Conservation (phyloP, 2,329 filamentous ascomycete species). For the Calcarisporium arbuscula region DNA sequence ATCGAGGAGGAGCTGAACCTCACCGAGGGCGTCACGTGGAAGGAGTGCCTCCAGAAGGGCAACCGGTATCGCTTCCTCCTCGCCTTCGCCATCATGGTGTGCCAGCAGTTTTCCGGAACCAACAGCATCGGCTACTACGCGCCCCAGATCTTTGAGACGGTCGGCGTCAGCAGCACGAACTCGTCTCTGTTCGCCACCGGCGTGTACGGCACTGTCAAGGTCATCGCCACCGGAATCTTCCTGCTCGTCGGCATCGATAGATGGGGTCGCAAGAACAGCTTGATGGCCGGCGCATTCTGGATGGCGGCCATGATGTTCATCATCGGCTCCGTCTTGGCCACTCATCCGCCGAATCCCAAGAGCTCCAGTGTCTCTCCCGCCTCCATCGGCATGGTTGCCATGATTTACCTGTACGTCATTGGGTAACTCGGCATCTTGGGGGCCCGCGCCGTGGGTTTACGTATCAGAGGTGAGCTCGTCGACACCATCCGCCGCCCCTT, state of each 20-base stretch:
- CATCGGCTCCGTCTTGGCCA: conserved; percentile 32
- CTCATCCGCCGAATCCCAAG: conserved; percentile 10
- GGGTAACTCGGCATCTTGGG: conserved; percentile 12
- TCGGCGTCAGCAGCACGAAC: conserved; percentile 18
- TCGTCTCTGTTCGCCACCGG: conserved; percentile 22
- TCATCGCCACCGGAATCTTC: conserved; percentile 36
- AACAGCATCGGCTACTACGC: conserved; percentile 25
- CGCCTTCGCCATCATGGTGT: conserved; percentile 13
- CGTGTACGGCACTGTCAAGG: conserved; percentile 21
- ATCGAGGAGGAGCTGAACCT: conserved; percentile 63
- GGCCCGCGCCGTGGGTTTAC: conserved; percentile 14
- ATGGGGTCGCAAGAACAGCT: conserved; percentile 45
- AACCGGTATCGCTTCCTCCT: conserved; percentile 7
- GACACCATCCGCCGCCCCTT: too few relatives aligned
- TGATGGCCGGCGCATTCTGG: conserved; percentile 62
- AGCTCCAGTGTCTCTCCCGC: conserved; percentile 11
- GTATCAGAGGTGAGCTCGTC: too few relatives aligned
- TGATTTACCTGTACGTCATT: conserved; percentile 13
- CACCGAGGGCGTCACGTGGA: conserved; percentile 6
- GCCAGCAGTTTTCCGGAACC: conserved; percentile 20
- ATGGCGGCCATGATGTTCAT: conserved; percentile 44
- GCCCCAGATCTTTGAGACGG: conserved; percentile 21
- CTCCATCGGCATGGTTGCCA: conserved; percentile 13
- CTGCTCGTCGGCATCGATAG: conserved; percentile 19
- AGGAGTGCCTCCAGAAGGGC: conserved; percentile 14